Percentiles rank a stretch among this genome's conserved stretches.
phyloP scores from a whole-genome alignment of 805 yeast genomes.

The Saccharomycopsis babjevae region DNA sequence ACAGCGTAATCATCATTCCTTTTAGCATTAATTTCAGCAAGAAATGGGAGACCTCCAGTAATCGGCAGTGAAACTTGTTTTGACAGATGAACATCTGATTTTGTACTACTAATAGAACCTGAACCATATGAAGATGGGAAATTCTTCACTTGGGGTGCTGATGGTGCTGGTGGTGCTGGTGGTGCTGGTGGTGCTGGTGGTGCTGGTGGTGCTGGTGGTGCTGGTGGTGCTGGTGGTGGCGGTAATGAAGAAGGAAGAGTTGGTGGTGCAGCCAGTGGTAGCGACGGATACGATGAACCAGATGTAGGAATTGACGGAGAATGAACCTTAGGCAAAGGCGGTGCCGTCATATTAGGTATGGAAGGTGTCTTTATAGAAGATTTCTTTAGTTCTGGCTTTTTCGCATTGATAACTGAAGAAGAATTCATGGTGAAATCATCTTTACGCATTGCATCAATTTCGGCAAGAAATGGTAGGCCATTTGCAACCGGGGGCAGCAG shows the following conservation, averaged over 20 bases:
- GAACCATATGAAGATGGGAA: too few relatives aligned
- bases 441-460: slow-evolving; percentile 42
- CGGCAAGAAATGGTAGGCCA: slow-evolving; percentile 43
- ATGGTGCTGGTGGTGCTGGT: not conserved
- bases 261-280: slow-evolving; percentile 21
- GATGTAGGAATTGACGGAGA: slow-evolving; percentile 20
- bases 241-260: slow-evolving; percentile 17
- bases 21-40: slow-evolving; percentile 46
- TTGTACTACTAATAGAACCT: too few relatives aligned
- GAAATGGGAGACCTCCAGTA: slow-evolving; percentile 38
- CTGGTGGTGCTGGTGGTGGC: slow-evolving; percentile 23
- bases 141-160: not conserved
- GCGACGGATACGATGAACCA: slow-evolving; percentile 14
- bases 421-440: not conserved
- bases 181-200: slow-evolving; percentile 14
- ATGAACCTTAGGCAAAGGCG: slow-evolving; percentile 23
- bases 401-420: slow-evolving; percentile 12
- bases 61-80: not conserved
- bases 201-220: slow-evolving; percentile 22
- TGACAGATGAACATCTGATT: slow-evolving; percentile 5
- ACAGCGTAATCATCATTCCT: slow-evolving; percentile 43
- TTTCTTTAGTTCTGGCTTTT: slow-evolving; percentile 20
- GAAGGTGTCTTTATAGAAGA: slow-evolving; percentile 20
- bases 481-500: too few relatives aligned
- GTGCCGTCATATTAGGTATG: slow-evolving; percentile 19